Conservation (phyloP, 768 basidiomycete species). For the Chalciporus piperatus region DNA sequence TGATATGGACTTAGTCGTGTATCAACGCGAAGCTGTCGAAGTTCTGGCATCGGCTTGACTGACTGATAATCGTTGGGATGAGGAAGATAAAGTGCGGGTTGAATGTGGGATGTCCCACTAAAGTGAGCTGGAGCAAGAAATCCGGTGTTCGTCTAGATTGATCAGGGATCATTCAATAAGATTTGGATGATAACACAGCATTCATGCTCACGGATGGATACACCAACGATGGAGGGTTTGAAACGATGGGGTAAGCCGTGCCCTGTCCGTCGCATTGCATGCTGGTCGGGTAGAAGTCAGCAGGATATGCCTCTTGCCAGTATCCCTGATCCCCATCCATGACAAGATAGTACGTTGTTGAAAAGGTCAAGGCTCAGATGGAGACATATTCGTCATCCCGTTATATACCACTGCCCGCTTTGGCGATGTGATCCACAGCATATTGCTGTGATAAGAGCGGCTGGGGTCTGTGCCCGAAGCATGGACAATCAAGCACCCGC, state of each 20-base stretch:
- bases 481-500: neutral
- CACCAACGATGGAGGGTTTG: neutral
- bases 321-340: slow-evolving; percentile 11
- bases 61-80: neutral
- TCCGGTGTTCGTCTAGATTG: slow-evolving; percentile 3
- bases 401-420: slow-evolving; percentile 14
- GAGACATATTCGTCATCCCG: neutral
- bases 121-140: neutral
- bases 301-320: slow-evolving; percentile 8
- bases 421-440: slow-evolving; percentile 18
- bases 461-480: neutral
- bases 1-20: slow-evolving; percentile 13
- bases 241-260: neutral
- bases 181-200: neutral
- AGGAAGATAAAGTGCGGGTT: neutral
- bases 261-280: neutral
- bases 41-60: slow-evolving; percentile 5
- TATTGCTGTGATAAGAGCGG: slow-evolving; percentile 19
- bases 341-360: neutral
- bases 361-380: neutral
- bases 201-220: slow-evolving; percentile 12
- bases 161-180: slow-evolving; percentile 3
- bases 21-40: slow-evolving; percentile 16
- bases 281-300: neutral
- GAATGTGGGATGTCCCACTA: neutral